Evolutionary conservation across 179 eudicot genomes (phyloP).

Genomic region (Beta lomatogona): DNA sequence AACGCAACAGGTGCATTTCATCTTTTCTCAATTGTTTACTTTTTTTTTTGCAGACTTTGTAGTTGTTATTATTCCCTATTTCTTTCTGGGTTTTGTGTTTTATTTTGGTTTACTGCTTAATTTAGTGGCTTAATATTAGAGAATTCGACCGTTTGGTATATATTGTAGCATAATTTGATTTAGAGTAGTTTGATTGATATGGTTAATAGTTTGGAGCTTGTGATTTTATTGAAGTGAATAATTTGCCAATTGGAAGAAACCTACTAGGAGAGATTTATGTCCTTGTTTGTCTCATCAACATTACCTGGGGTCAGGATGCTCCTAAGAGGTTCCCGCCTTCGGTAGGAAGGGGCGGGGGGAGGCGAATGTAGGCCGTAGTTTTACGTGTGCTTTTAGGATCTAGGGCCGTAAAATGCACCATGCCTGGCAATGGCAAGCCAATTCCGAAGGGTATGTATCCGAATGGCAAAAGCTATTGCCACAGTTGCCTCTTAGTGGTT

Average conservation of each 20-base stretch:
- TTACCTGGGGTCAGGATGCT: background rate
- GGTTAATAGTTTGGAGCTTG: background rate
- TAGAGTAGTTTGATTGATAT: background rate
- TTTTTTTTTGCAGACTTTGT: background rate
- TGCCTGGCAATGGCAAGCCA: background rate
- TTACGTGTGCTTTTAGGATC: background rate
- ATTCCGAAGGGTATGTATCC: background rate
- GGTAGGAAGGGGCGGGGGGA: background rate
- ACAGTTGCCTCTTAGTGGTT: background rate
- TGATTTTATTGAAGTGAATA: background rate
- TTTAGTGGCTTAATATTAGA: background rate
- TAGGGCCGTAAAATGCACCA: background rate
- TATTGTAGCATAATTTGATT: background rate
- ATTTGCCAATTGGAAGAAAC: background rate
- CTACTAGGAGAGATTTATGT: background rate
- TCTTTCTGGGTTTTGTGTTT: constrained; percentile 14
- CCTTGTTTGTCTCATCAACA: background rate
- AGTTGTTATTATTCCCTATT: constrained; percentile 1
- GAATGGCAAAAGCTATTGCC: background rate
- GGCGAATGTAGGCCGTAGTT: background rate
- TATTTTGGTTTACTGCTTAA: background rate
- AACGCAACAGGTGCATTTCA: constrained; percentile 58
- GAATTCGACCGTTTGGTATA: background rate
- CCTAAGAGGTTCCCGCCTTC: background rate
- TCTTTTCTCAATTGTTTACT: background rate